These are phyloP conservation scores for Claviceps pazoutovae DNA, from an alignment of 2,329 filamentous ascomycete genomes.

Conservation along the genomic window DNA sequence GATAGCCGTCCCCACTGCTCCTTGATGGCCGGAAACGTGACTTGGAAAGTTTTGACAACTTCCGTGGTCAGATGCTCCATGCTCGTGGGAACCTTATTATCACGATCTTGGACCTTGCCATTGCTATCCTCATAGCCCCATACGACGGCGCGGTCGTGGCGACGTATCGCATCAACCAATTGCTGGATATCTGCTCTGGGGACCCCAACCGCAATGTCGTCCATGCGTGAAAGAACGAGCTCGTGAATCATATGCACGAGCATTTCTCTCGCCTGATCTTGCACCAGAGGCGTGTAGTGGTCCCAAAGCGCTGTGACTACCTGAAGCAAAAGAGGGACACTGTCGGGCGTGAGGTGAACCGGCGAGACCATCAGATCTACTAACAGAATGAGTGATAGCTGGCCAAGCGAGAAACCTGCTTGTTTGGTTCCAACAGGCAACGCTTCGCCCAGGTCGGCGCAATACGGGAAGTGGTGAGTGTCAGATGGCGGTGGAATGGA, in stretches of 20 bases:
- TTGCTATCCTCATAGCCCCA: slow-evolving; percentile 95
- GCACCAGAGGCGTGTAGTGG: slow-evolving; percentile 86
- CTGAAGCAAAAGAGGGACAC: slow-evolving; percentile 75
- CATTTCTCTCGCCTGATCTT: slow-evolving; percentile 96
- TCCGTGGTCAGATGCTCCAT: slow-evolving; percentile 78
- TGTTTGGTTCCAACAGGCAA: slow-evolving; percentile 84
- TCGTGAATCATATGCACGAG: slow-evolving; percentile 95
- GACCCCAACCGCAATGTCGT: slow-evolving; percentile 47
- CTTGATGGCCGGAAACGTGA: slow-evolving; percentile 73
- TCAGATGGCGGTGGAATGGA: slow-evolving; percentile 58
- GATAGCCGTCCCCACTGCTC: slow-evolving; percentile 86
- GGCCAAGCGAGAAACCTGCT: slow-evolving; percentile 80
- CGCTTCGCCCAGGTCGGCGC: slow-evolving; percentile 68
- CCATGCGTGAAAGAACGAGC: slow-evolving; percentile 67
- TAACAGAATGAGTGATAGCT: slow-evolving; percentile 81
- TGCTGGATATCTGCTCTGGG: slow-evolving; percentile 70
- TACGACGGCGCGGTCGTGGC: slow-evolving; percentile 69
- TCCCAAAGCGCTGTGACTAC: slow-evolving; percentile 93
- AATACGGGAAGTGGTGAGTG: slow-evolving; percentile 64
- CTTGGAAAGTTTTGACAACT: slow-evolving; percentile 72
- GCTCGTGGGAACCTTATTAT: slow-evolving; percentile 67
- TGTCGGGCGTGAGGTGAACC: slow-evolving; percentile 63
- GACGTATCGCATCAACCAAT: slow-evolving; percentile 74
- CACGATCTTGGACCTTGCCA: slow-evolving; percentile 57
- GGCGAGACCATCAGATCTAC: slow-evolving; percentile 95